A percentile compares a stretch with the other conserved stretches of the same genome.
phyloP scores from a whole-genome alignment of 2,329 filamentous ascomycete species.

The Clarireedia homoeocarpa region DNA sequence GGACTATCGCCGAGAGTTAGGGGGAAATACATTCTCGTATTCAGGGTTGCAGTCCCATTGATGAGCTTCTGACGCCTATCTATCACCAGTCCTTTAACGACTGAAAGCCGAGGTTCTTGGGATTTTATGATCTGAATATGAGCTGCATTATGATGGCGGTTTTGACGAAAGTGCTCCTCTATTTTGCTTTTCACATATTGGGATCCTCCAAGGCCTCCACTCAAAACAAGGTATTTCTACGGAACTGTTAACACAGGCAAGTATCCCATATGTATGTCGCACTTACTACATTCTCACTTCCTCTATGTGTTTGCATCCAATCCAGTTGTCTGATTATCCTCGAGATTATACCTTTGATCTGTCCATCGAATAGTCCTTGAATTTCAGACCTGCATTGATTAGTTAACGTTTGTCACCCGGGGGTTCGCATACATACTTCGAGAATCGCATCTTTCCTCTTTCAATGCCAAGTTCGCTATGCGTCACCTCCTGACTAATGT shows the following conservation, averaged over 20 bases:
- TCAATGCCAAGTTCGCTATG: neutral
- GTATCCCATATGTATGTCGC: neutral
- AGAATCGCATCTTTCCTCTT: neutral
- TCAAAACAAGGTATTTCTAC: slow-evolving; percentile 37
- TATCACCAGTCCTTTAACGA: slow-evolving; percentile 44
- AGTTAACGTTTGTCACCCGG: neutral
- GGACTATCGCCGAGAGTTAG: neutral
- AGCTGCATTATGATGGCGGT: slow-evolving; percentile 31
- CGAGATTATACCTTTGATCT: slow-evolving; percentile 1
- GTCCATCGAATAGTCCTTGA: neutral
- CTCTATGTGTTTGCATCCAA: slow-evolving; percentile 9
- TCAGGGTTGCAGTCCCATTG: slow-evolving; percentile 36
- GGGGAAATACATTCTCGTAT: slow-evolving; percentile 28
- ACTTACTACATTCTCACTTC: slow-evolving; percentile 7
- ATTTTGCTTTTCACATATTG: slow-evolving; percentile 38
- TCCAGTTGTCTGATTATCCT: slow-evolving; percentile 33
- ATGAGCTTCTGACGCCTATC: slow-evolving; percentile 43
- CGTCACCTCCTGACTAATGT: neutral
- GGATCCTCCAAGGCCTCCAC: slow-evolving; percentile 39
- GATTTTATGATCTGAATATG: slow-evolving; percentile 35
- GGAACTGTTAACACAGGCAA: neutral
- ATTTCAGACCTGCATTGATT: neutral
- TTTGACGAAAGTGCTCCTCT: slow-evolving; percentile 30
- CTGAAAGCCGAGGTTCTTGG: slow-evolving; percentile 46
- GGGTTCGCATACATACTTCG: neutral